A percentile compares a stretch with the other conserved stretches of the same genome.
phyloP scores from a whole-genome alignment of 768 basidiomycete genomes.

The Mycena amicta region DNA sequence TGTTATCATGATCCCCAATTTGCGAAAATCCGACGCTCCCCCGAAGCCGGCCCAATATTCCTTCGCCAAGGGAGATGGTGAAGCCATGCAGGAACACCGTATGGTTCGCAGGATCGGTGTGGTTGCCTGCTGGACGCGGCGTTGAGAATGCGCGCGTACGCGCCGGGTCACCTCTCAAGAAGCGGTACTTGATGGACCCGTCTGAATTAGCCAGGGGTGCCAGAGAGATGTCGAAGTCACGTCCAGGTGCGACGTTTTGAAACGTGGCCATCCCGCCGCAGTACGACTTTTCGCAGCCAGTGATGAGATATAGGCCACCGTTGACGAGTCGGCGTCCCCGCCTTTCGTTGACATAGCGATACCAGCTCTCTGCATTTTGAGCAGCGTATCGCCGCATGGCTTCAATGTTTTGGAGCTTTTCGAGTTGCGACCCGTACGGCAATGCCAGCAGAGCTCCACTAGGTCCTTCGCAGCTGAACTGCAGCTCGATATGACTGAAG shows the following conservation, averaged over 20 bases:
- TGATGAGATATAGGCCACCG: constrained; percentile 1
- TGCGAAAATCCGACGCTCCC: not conserved
- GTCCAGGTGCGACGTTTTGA: not conserved
- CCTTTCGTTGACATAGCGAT: not conserved
- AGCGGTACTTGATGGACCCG: not conserved
- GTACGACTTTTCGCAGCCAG: not conserved
- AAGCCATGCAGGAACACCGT: not conserved
- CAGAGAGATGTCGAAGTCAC: not conserved
- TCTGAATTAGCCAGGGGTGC: not conserved
- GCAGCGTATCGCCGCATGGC: not conserved
- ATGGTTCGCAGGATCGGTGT: too few relatives aligned
- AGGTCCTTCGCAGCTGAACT: not conserved
- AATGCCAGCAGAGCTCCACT: not conserved
- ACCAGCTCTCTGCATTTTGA: not conserved
- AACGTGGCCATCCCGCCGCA: constrained; percentile 1
- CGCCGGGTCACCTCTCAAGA: not conserved
- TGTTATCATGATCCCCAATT: too few relatives aligned
- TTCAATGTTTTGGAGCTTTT: not conserved
- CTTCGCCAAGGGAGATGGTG: not conserved
- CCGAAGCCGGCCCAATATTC: not conserved
- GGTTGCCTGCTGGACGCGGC: not conserved
- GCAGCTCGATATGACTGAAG: not conserved
- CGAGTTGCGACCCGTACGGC: not conserved
- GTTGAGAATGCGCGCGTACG: not conserved
- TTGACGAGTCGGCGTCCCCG: not conserved